phyloP scores from a whole-genome alignment of 2,329 filamentous ascomycete genomes.

The Hypoxylon sp. region DNA sequence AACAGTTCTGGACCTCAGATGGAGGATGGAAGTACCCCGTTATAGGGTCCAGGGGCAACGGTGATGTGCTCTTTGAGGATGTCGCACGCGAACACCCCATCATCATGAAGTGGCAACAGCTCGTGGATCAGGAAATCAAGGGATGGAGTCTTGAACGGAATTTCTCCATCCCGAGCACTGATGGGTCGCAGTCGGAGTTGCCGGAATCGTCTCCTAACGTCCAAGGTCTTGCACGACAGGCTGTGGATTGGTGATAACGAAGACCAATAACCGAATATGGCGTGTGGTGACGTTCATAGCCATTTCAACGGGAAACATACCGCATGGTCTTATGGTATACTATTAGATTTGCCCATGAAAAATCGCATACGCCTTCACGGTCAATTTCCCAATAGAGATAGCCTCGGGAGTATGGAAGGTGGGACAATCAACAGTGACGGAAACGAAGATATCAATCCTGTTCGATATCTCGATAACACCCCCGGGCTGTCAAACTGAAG shows the following conservation, averaged over 20 bases:
- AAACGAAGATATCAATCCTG: too few relatives aligned
- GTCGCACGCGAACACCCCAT: slow-evolving; percentile 75
- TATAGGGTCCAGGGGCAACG: slow-evolving; percentile 40
- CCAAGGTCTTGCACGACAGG: background rate
- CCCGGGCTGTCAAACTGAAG: too few relatives aligned
- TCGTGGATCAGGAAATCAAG: slow-evolving; percentile 52
- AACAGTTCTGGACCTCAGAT: slow-evolving; percentile 72
- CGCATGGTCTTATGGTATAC: too few relatives aligned
- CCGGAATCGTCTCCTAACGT: background rate
- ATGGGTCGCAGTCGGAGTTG: background rate
- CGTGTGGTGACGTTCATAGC: too few relatives aligned
- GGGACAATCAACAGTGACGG: too few relatives aligned
- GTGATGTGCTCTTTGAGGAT: slow-evolving; percentile 58
- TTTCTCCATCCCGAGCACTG: slow-evolving; percentile 16
- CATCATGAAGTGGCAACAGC: slow-evolving; percentile 66
- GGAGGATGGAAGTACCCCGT: slow-evolving; percentile 76
- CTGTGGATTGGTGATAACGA: slow-evolving; percentile 13
- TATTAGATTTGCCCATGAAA: too few relatives aligned
- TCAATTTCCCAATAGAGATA: too few relatives aligned
- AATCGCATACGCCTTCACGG: too few relatives aligned
- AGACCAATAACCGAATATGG: too few relatives aligned
- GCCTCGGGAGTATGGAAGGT: too few relatives aligned
- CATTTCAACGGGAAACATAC: too few relatives aligned
- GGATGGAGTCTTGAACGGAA: slow-evolving; percentile 46
- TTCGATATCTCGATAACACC: too few relatives aligned